These are phyloP conservation scores for Hortiboletus flavorubellus DNA, from an alignment of 768 basidiomycete genomes.

Conservation along the genomic window DNA sequence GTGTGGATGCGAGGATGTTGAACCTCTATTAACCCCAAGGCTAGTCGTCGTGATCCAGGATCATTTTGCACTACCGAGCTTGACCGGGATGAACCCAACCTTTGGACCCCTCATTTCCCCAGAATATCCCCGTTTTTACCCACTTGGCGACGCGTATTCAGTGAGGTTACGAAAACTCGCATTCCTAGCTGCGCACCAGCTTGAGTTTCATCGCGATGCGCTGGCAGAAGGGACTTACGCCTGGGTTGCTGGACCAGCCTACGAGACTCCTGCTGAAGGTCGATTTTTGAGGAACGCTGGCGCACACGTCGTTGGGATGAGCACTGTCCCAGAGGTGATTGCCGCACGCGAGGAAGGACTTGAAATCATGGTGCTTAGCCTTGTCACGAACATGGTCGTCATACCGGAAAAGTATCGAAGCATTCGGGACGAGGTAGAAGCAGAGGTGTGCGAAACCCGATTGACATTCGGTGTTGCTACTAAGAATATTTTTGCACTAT, in stretches of 20 bases:
- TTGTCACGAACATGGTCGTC: conserved; percentile 85
- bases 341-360: conserved; percentile 74
- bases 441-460: conserved; percentile 51
- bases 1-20: conserved; percentile 20
- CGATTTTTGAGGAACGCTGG: conserved; percentile 69
- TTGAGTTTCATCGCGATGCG: conserved; percentile 50
- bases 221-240: conserved; percentile 84
- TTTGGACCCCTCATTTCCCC: conserved; percentile 65
- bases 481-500: conserved; percentile 2
- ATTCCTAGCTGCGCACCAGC: conserved; percentile 67
- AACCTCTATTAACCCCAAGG: conserved; percentile 5
- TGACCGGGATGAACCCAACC: conserved; percentile 76
- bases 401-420: conserved; percentile 63
- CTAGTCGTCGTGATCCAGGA: conserved; percentile 82
- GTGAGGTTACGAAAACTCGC: conserved; percentile 62
- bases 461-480: background rate
- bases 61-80: conserved; percentile 76
- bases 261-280: conserved; percentile 87
- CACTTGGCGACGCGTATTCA: conserved; percentile 83
- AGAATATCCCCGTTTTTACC: conserved; percentile 70
- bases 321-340: conserved; percentile 86
- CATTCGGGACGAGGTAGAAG: conserved; percentile 70
- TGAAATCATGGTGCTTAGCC: conserved; percentile 73
- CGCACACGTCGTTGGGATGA: conserved; percentile 93
- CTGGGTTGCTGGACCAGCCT: conserved; percentile 88